Percentiles rank a stretch among this genome's conserved stretches.
Conservation (phyloP, 371 early-diverging fungal genomes). For the Mortierella sp. region DNA sequence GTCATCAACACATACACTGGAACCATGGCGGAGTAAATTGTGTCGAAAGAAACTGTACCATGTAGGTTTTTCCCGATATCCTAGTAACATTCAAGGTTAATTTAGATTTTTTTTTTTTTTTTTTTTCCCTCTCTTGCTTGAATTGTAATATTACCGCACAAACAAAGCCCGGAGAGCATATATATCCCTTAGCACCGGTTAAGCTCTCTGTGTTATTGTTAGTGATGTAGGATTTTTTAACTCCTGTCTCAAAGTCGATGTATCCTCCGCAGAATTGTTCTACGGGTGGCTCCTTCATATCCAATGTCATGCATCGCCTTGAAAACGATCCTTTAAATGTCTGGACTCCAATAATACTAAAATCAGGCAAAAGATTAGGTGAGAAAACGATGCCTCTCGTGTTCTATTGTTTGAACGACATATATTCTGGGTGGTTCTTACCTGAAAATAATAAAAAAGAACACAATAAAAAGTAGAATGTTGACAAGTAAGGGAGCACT, state of each 20-base stretch:
- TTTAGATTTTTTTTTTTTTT: background rate
- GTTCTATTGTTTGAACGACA: background rate
- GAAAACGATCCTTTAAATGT: slow-evolving; percentile 75
- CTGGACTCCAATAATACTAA: slow-evolving; percentile 73
- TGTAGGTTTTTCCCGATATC: slow-evolving; percentile 57
- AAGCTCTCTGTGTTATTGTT: slow-evolving; percentile 1
- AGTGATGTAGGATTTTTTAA: slow-evolving; percentile 16
- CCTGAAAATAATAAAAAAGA: slow-evolving; percentile 76
- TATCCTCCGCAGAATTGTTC: slow-evolving; percentile 45
- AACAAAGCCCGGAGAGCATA: slow-evolving; percentile 64
- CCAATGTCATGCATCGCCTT: slow-evolving; percentile 67
- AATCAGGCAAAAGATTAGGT: background rate
- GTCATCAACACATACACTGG: slow-evolving; percentile 65
- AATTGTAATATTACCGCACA: slow-evolving; percentile 62
- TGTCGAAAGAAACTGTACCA: slow-evolving; percentile 66
- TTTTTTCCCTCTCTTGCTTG: background rate
- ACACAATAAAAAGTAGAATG: slow-evolving; percentile 70
- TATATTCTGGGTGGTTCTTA: no score
- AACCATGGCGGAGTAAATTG: slow-evolving; percentile 69
- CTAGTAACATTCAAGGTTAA: slow-evolving; percentile 7
- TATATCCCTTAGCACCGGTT: slow-evolving; percentile 68
- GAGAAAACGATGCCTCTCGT: background rate
- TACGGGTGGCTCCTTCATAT: slow-evolving; percentile 3
- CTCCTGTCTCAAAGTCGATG: slow-evolving; percentile 11
- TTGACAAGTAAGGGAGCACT: slow-evolving; percentile 72